Evolutionary conservation across 768 basidiomycete genomes (phyloP).

Genomic region (Amanita phalloides): DNA sequence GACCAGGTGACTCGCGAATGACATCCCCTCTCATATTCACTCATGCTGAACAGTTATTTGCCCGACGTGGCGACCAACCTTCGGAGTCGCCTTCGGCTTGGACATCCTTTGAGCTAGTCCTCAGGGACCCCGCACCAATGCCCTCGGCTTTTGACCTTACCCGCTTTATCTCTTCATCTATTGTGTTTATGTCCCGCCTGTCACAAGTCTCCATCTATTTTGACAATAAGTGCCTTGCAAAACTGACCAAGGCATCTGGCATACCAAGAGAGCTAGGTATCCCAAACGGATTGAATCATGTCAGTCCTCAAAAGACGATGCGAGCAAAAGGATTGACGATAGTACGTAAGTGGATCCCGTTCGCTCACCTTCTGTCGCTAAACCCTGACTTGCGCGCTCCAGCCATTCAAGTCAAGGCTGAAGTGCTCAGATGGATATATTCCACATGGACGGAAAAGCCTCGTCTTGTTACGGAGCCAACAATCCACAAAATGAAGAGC

Average conservation of each 20-base stretch:
- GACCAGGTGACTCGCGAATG: constrained; percentile 49
- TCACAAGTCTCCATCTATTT: constrained; percentile 72
- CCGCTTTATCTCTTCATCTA: constrained; percentile 80
- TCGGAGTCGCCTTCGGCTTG: constrained; percentile 34
- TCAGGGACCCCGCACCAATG: constrained; percentile 73
- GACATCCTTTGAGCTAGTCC: constrained; percentile 85
- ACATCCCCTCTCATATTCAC: constrained; percentile 3
- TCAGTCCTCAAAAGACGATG: constrained; percentile 58
- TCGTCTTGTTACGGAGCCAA: constrained; percentile 15
- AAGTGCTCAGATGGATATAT: constrained; percentile 76
- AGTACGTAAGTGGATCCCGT: constrained; percentile 34
- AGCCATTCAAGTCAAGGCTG: constrained; percentile 73
- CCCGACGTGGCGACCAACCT: constrained; percentile 63
- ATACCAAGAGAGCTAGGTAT: constrained; percentile 37
- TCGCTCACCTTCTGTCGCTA: background rate
- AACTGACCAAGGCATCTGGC: constrained; percentile 53
- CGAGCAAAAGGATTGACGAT: constrained; percentile 50
- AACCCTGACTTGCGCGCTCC: background rate
- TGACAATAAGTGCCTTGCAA: constrained; percentile 63
- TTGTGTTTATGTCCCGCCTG: constrained; percentile 87
- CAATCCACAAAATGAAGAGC: constrained; percentile 15
- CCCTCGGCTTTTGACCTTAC: constrained; percentile 81
- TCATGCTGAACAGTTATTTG: constrained; percentile 48
- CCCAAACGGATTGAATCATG: constrained; percentile 43
- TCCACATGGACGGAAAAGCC: constrained; percentile 52